These are phyloP conservation scores for Anastatica hierochuntica DNA, from an alignment of 345 rosid species.

Conservation along the genomic window DNA sequence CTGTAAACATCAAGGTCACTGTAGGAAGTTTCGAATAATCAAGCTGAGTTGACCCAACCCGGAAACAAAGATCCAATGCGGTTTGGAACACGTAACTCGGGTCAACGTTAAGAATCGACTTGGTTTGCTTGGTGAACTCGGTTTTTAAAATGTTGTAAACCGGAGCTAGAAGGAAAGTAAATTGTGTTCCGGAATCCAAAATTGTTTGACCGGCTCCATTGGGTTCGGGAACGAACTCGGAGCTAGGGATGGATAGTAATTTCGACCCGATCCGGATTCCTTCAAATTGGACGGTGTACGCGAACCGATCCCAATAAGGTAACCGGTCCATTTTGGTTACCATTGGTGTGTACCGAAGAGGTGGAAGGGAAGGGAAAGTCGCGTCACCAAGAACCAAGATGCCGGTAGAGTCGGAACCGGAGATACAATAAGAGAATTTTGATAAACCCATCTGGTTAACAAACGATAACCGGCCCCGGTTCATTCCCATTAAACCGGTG, in stretches of 20 bases:
- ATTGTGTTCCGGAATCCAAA: slow-evolving; percentile 67
- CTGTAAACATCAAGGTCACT: slow-evolving; percentile 40
- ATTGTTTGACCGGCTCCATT: slow-evolving; percentile 69
- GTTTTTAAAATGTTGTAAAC: slow-evolving; percentile 40
- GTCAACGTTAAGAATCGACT: slow-evolving; percentile 31
- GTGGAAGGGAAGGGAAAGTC: slow-evolving; percentile 33
- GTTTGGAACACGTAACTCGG: slow-evolving; percentile 35
- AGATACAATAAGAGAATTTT: slow-evolving; percentile 70
- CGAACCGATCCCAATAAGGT: slow-evolving; percentile 55
- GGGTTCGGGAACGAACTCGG: slow-evolving; percentile 37
- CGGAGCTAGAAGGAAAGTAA: slow-evolving; percentile 46
- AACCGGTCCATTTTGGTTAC: slow-evolving; percentile 35
- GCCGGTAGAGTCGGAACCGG: slow-evolving; percentile 52
- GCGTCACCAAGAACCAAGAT: slow-evolving; percentile 47
- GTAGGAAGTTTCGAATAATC: slow-evolving; percentile 28
- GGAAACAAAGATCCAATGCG: slow-evolving; percentile 52
- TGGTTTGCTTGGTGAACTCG: slow-evolving; percentile 41
- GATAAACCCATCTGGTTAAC: slow-evolving; percentile 48
- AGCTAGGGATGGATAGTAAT: slow-evolving; percentile 31
- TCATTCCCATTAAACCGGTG: slow-evolving; percentile 65
- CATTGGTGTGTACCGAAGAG: slow-evolving; percentile 45
- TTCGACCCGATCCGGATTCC: slow-evolving; percentile 44
- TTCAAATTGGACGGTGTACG: slow-evolving; percentile 48
- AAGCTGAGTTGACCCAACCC: slow-evolving; percentile 17
- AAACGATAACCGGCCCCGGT: slow-evolving; percentile 63